Evolutionary conservation across 495 filamentous ascomycete species (phyloP).

Genomic region (Halenospora varia): DNA sequence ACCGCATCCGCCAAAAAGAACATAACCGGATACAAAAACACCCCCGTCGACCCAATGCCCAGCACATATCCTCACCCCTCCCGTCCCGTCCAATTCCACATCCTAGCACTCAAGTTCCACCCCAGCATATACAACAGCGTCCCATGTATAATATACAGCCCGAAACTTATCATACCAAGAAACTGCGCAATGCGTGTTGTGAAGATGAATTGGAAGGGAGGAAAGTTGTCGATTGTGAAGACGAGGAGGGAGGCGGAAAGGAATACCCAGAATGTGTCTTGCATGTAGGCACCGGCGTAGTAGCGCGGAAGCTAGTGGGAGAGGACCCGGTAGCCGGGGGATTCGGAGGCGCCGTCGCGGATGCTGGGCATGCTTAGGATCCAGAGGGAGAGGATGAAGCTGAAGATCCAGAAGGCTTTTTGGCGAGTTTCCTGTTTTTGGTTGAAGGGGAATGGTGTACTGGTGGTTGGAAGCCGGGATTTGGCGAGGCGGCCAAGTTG

Average conservation of each 20-base stretch:
- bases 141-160: constrained; percentile 53
- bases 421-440: no score
- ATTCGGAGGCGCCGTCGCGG: not conserved
- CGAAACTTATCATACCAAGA: constrained; percentile 51
- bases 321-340: not conserved
- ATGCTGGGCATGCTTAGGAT: no score
- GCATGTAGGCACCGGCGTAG: constrained; percentile 24
- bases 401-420: no score
- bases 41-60: not conserved
- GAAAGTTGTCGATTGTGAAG: constrained; percentile 47
- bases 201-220: constrained; percentile 47
- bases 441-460: no score
- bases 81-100: not conserved
- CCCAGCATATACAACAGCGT: constrained; percentile 47
- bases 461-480: no score
- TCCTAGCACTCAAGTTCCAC: not conserved
- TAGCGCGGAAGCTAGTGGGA: constrained; percentile 19
- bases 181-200: constrained; percentile 54
- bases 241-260: constrained; percentile 51
- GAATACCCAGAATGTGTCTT: constrained; percentile 48
- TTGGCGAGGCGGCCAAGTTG: no score
- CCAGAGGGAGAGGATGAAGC: no score
- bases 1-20: constrained; percentile 49
- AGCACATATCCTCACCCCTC: not conserved
- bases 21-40: constrained; percentile 36